phyloP scores from a whole-genome alignment of 208 protist genomes.

The Wallacemonas rigidus region DNA sequence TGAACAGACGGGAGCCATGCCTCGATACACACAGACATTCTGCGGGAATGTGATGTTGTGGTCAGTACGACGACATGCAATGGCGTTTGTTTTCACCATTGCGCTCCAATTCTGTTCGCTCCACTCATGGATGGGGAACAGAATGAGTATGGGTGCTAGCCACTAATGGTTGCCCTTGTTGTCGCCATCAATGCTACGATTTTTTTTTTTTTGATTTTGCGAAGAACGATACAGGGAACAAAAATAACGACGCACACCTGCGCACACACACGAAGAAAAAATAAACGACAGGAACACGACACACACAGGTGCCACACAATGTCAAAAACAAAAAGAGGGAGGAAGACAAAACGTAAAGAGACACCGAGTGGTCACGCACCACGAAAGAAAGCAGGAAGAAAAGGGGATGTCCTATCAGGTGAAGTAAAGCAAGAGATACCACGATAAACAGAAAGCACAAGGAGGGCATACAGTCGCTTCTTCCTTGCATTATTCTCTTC shows the following conservation, averaged over 20 bases:
- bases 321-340: slow-evolving; percentile 3
- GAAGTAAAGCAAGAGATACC: background rate
- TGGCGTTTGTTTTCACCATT: too few relatives aligned
- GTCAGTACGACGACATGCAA: too few relatives aligned
- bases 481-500: too few relatives aligned
- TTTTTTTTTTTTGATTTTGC: slow-evolving; percentile 1
- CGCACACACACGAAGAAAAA: slow-evolving; percentile 10
- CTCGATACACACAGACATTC: too few relatives aligned
- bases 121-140: too few relatives aligned
- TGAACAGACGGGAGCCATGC: too few relatives aligned
- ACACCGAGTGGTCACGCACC: background rate
- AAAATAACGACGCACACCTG: slow-evolving; percentile 4
- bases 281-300: slow-evolving; percentile 18
- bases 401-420: background rate
- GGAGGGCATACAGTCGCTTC: too few relatives aligned
- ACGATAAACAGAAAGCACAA: slow-evolving; percentile 19
- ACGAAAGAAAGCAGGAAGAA: slow-evolving; percentile 9
- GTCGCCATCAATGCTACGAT: too few relatives aligned
- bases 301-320: background rate
- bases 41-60: too few relatives aligned
- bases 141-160: too few relatives aligned
- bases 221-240: slow-evolving; percentile 13
- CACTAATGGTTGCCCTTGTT: too few relatives aligned
- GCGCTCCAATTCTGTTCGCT: too few relatives aligned
- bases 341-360: slow-evolving; percentile 15